phyloP scores from a whole-genome alignment of 2,329 filamentous ascomycete species.

The Colletotrichum zoysiae region DNA sequence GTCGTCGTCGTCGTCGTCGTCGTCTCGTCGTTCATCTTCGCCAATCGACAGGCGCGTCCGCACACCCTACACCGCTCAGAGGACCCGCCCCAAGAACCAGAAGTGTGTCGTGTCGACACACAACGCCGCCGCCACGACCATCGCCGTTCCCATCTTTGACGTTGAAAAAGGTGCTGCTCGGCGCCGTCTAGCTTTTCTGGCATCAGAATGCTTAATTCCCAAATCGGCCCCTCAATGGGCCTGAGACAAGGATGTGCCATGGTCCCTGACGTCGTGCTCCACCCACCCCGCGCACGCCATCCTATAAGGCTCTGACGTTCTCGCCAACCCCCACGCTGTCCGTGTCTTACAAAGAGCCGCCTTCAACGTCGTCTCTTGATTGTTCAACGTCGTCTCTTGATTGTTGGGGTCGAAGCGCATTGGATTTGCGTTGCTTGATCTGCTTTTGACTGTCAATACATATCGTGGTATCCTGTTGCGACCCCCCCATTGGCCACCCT shows the following conservation, averaged over 20 bases:
- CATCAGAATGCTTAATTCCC: conserved; percentile 23
- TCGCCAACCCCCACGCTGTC: conserved; percentile 37
- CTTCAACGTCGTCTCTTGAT: conserved; percentile 35
- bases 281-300: conserved; percentile 41
- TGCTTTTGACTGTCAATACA: too few species aligned
- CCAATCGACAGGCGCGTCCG: neutral
- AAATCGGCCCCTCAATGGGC: conserved; percentile 17
- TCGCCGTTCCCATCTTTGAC: neutral
- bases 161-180: neutral
- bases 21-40: neutral
- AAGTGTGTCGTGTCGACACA: conserved; percentile 3
- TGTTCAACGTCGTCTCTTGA: conserved; percentile 33
- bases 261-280: conserved; percentile 33
- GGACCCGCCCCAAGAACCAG: neutral
- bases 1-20: neutral
- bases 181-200: neutral
- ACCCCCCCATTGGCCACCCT: neutral
- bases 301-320: conserved; percentile 41
- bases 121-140: conserved; percentile 22
- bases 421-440: neutral
- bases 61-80: conserved; percentile 5
- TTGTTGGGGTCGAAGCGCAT: neutral
- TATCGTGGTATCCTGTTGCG: neutral
- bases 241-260: conserved; percentile 39
- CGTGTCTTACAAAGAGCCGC: conserved; percentile 27